Conservation (phyloP, 176 grass and related monocot genomes). For the Oryza punctata region DNA sequence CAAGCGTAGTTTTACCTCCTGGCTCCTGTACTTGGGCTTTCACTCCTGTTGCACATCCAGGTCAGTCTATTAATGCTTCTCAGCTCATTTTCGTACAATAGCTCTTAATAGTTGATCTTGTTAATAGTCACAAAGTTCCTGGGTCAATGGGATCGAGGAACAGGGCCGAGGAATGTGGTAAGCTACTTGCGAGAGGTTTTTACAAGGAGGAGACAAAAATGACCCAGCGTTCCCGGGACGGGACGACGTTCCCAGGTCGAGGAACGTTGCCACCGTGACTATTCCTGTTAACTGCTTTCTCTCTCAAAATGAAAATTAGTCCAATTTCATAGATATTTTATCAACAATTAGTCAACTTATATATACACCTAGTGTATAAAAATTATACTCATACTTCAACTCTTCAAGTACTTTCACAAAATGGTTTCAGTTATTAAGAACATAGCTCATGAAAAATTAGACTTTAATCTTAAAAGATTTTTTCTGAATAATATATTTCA, state of each 20-base stretch:
- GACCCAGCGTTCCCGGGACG: too few relatives aligned
- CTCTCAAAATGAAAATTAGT: not conserved
- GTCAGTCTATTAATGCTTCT: not conserved
- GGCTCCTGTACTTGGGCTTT: not conserved
- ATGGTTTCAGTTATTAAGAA: not conserved
- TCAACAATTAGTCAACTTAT: not conserved
- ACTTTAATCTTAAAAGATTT: not conserved
- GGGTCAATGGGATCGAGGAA: too few relatives aligned
- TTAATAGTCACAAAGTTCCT: too few relatives aligned
- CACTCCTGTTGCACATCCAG: not conserved
- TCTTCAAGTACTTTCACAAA: not conserved
- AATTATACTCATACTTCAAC: not conserved
- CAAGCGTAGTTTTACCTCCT: too few relatives aligned
- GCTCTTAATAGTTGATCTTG: not conserved
- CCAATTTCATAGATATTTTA: not conserved
- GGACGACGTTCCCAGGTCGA: too few relatives aligned
- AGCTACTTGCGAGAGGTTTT: too few relatives aligned
- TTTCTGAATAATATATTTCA: not conserved
- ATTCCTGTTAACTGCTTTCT: not conserved
- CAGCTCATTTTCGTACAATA: not conserved
- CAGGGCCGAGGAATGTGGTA: too few relatives aligned
- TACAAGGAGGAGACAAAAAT: too few relatives aligned
- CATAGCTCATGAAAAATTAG: not conserved
- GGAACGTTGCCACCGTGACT: too few relatives aligned
- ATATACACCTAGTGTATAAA: not conserved